phyloP scores from a whole-genome alignment of 306 rosid species.

The Crataegus laevigata region DNA sequence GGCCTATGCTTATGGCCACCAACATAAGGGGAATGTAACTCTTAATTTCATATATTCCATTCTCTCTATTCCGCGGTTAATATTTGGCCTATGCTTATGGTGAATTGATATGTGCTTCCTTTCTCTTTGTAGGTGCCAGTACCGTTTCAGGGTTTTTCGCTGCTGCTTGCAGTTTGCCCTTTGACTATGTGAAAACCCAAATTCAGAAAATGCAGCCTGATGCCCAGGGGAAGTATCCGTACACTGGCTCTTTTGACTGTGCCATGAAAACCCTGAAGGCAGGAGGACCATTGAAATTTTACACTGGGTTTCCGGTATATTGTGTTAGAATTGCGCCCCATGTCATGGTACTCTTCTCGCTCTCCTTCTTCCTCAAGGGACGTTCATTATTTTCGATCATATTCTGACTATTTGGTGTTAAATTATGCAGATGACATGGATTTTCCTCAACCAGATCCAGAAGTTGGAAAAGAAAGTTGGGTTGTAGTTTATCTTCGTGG shows the following conservation, averaged over 20 bases:
- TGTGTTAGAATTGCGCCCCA: conserved; percentile 93
- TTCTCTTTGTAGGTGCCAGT: conserved; percentile 62
- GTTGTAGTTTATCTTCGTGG: conserved; percentile 32
- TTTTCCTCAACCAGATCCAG: conserved; percentile 89
- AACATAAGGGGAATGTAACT: neutral
- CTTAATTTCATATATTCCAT: neutral
- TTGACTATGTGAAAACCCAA: conserved; percentile 93
- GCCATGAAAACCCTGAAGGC: conserved; percentile 61
- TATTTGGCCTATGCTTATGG: neutral
- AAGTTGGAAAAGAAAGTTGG: conserved; percentile 55
- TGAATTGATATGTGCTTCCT: neutral
- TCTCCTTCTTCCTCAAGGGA: neutral
- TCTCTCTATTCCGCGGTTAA: neutral
- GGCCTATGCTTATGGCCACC: neutral
- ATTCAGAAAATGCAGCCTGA: conserved; percentile 98
- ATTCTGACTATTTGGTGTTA: conserved; percentile 4
- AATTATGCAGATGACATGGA: conserved; percentile 87
- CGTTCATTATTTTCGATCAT: neutral
- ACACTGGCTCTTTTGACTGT: conserved; percentile 86
- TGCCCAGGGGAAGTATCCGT: conserved; percentile 84
- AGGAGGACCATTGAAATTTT: conserved; percentile 83
- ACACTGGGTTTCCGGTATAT: conserved; percentile 91
- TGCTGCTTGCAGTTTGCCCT: conserved; percentile 94
- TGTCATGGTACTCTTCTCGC: conserved; percentile 63
- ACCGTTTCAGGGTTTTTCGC: conserved; percentile 86